A percentile compares a stretch with the other conserved stretches of the same genome.
Conservation (phyloP, 2,329 filamentous ascomycete genomes). For the Plectosphaerella cucumerina region DNA sequence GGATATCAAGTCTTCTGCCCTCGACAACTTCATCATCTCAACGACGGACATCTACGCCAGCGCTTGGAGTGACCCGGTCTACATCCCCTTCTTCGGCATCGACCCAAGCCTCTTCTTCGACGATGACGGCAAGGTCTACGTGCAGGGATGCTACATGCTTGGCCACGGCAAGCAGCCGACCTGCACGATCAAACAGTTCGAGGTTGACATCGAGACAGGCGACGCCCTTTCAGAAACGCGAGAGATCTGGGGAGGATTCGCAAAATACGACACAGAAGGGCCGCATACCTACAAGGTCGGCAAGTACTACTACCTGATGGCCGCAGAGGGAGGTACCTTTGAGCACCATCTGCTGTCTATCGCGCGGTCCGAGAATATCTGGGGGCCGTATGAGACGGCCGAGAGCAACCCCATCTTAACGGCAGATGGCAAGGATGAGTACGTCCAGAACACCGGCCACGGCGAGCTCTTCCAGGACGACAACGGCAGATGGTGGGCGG, state of each 20-base stretch:
- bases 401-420: slow-evolving; percentile 32
- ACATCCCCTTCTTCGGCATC: slow-evolving; percentile 33
- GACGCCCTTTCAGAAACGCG: slow-evolving; percentile 13
- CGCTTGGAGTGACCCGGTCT: slow-evolving; percentile 22
- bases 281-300: slow-evolving; percentile 29
- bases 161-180: neutral
- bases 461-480: slow-evolving; percentile 51
- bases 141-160: slow-evolving; percentile 15
- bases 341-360: slow-evolving; percentile 23
- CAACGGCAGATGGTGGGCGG: slow-evolving; percentile 31
- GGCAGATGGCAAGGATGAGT: slow-evolving; percentile 36
- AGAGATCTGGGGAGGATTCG: slow-evolving; percentile 25
- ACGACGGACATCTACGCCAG: slow-evolving; percentile 16
- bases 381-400: slow-evolving; percentile 20
- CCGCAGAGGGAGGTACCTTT: slow-evolving; percentile 32
- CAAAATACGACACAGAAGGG: slow-evolving; percentile 5
- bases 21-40: slow-evolving; percentile 16
- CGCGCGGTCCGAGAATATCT: slow-evolving; percentile 18
- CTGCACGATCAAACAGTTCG: slow-evolving; percentile 12
- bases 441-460: slow-evolving; percentile 51
- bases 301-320: slow-evolving; percentile 32
- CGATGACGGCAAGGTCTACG: slow-evolving; percentile 26
- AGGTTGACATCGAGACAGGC: slow-evolving; percentile 15
- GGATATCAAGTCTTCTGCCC: neutral
- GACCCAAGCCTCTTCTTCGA: slow-evolving; percentile 44